Evolutionary conservation across 208 protist species (phyloP).

Genomic region (Leptomonas pyrrhocoris): DNA sequence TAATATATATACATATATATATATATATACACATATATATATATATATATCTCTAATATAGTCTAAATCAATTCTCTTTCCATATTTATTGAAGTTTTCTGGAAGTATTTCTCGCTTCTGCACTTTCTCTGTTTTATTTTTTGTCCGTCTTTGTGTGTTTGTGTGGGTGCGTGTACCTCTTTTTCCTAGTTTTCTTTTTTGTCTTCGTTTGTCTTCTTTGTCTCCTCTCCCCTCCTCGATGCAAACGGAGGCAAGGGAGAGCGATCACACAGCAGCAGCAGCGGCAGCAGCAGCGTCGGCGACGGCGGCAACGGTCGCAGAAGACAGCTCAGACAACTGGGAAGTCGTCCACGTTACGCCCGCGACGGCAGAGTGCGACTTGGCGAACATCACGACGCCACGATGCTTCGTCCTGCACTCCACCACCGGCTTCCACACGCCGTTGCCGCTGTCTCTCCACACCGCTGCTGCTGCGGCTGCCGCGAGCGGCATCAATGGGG

Average conservation of each 20-base stretch:
- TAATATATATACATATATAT: background rate
- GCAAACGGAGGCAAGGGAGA: background rate
- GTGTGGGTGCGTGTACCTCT: no score
- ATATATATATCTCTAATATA: background rate
- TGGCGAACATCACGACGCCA: slow-evolving; percentile 8
- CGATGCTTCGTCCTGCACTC: slow-evolving; percentile 24
- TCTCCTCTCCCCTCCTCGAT: background rate
- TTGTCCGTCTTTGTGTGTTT: slow-evolving; percentile 1
- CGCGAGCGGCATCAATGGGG: background rate
- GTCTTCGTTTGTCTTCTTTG: slow-evolving; percentile 8
- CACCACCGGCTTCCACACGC: background rate
- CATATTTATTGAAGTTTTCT: slow-evolving; percentile 1
- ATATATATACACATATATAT: slow-evolving; percentile 1
- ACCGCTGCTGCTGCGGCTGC: slow-evolving; percentile 12
- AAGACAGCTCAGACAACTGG: slow-evolving; percentile 17
- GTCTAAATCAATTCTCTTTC: background rate
- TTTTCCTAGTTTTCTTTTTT: slow-evolving; percentile 1
- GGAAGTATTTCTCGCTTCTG: no score
- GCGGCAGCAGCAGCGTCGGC: background rate
- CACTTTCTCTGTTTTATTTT: background rate
- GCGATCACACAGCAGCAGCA: background rate
- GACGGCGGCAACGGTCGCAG: background rate
- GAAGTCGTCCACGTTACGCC: slow-evolving; percentile 20
- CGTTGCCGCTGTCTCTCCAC: background rate
- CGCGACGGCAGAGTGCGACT: slow-evolving; percentile 8